Evolutionary conservation across 108 stramenopile species (phyloP).

Genomic region (Fistulifera pelliculosa): DNA sequence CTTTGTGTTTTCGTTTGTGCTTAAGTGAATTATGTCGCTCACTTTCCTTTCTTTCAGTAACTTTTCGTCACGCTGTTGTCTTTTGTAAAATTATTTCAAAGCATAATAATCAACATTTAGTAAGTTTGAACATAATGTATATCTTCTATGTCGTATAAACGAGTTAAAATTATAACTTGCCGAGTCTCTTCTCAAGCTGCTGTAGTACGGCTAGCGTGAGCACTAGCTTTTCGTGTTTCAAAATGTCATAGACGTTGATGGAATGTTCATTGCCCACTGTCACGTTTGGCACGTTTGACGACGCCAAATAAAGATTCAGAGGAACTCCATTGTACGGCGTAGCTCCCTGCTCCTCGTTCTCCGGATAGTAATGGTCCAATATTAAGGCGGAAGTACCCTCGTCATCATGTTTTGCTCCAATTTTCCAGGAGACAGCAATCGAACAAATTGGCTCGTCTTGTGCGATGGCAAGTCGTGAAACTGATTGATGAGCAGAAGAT

Average conservation of each 20-base stretch:
- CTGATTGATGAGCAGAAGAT: slow-evolving; percentile 55
- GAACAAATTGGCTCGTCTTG: slow-evolving; percentile 57
- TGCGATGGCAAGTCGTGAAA: slow-evolving; percentile 39
- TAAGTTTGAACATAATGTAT: too few species aligned
- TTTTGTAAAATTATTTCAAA: too few species aligned
- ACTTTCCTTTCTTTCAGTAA: too few species aligned
- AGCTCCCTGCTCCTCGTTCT: slow-evolving; percentile 23
- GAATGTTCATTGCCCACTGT: slow-evolving; percentile 51
- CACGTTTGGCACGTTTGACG: slow-evolving; percentile 44
- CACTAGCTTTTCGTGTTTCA: slow-evolving; percentile 70
- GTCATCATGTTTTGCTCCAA: slow-evolving; percentile 34
- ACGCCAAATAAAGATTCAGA: slow-evolving; percentile 64
- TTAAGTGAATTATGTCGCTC: too few species aligned
- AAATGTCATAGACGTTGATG: slow-evolving; percentile 65
- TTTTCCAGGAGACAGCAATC: slow-evolving; percentile 31
- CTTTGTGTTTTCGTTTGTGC: too few species aligned
- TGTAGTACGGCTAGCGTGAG: slow-evolving; percentile 52
- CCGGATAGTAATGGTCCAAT: slow-evolving; percentile 44
- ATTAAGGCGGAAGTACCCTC: slow-evolving; percentile 56
- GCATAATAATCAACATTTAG: too few species aligned
- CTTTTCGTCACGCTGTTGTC: too few species aligned
- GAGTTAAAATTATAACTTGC: slow-evolving; percentile 3
- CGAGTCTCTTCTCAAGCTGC: slow-evolving; percentile 50
- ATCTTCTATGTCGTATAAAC: too few species aligned
- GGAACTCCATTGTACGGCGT: slow-evolving; percentile 45